Evolutionary conservation across 805 yeast genomes (phyloP).

Genomic region (Suhomyces sp.): DNA sequence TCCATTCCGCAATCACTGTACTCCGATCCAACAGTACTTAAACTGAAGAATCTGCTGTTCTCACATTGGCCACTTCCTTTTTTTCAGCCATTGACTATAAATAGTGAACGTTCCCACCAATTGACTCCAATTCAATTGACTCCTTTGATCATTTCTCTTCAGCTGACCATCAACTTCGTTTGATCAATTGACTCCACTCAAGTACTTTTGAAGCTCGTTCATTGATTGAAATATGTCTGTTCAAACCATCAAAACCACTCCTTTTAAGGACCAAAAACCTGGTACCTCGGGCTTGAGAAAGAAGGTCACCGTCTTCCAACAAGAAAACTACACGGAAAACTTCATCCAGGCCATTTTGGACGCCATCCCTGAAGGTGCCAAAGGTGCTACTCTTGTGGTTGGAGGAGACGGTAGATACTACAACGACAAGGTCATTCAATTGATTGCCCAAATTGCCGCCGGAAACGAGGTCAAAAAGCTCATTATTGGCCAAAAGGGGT

Average conservation of each 20-base stretch:
- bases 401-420: conserved; percentile 98
- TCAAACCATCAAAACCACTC: conserved; percentile 54
- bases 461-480: conserved; percentile 88
- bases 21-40: too few relatives aligned
- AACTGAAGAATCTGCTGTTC: too few relatives aligned
- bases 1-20: too few relatives aligned
- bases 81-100: too few relatives aligned
- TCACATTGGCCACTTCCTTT: too few relatives aligned
- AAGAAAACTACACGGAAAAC: conserved; percentile 83
- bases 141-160: too few relatives aligned
- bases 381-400: conserved; percentile 74
- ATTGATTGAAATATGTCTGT: conserved; percentile 3
- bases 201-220: too few relatives aligned
- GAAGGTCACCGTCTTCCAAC: conserved; percentile 82
- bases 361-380: conserved; percentile 87
- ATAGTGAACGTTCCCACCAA: too few relatives aligned
- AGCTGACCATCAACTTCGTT: too few relatives aligned
- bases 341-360: conserved; percentile 83
- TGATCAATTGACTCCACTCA: too few relatives aligned
- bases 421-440: conserved; percentile 75
- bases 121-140: too few relatives aligned
- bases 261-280: conserved; percentile 91
- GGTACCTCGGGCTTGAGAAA: conserved; percentile 97
- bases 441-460: conserved; percentile 80
- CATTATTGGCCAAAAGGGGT: conserved; percentile 84